Evolutionary conservation across 1,139 yeast genomes (phyloP), one percentile per base, ranked within the genome.

Genomic region (Meyerozyma carpophila): DNA sequence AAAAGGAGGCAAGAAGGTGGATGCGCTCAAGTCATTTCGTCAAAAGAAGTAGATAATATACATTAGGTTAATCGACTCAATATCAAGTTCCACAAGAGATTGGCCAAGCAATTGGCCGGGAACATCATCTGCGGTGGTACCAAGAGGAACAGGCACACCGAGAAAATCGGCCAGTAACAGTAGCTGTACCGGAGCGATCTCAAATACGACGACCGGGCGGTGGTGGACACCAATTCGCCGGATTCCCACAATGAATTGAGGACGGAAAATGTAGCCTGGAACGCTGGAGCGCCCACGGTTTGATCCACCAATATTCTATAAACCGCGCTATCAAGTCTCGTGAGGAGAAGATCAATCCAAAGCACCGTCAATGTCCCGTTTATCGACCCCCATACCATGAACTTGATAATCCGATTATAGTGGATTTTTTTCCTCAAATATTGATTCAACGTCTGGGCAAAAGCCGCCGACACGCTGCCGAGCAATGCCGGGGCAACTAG

Each of bases 1-100:
- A 48, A 62, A 58, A 44, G 66, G 61, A 20, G 58, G 57, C 47
- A 63, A 50, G 59, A 81, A 81, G 63, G 67, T 74, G 27, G 95
- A 89, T 64, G 94, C 95, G 29, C 73, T 89, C 57, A 87, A 85
- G 66, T 61, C 71, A 11, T 67, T 70, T 45, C 70, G 64, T 51
- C 44, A 43, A 29, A 47, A 38, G 29, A 50, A 47, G 40, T 46
- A 41, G 42, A 20, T 32, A 34, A 21, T 20, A 21, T 34, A 34
- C 26, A 21, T 34, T 20, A 34, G 26, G 16, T 21, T 21, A 66
- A 47, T 45, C 56, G 59, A 47, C 83, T 72, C 44, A 81, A 63
- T 2, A 80, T 62, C 38, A 81, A 57, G 47, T 79, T 79, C 82
- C 85, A 82, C 1, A 79, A 47, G 47, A 81, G 66, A 45, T 71